phyloP scores from a whole-genome alignment of 768 basidiomycete genomes.

The Gymnopilus junonius region DNA sequence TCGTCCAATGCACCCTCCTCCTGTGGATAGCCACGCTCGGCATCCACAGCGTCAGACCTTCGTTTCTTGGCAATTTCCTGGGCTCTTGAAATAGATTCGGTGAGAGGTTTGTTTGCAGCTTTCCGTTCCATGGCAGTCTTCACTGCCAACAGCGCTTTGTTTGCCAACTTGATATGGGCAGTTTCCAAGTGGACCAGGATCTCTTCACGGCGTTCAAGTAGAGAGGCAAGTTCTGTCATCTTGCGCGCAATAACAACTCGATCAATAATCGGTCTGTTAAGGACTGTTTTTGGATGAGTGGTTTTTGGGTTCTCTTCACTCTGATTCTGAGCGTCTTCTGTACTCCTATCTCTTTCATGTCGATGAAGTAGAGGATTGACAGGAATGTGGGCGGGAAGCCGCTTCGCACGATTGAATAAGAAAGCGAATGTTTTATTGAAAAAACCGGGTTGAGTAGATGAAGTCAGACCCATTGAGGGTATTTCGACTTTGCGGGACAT shows the following conservation, averaged over 20 bases:
- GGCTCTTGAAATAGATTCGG: constrained; percentile 37
- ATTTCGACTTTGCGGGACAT: constrained; percentile 67
- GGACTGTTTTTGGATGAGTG: constrained; percentile 6
- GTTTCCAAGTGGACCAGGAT: constrained; percentile 74
- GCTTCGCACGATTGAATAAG: constrained; percentile 63
- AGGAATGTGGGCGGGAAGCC: constrained; percentile 44
- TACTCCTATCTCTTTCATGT: constrained; percentile 17
- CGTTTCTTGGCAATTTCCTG: constrained; percentile 37
- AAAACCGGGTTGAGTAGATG: constrained; percentile 67
- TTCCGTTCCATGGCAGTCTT: constrained; percentile 51
- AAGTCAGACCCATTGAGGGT: constrained; percentile 62
- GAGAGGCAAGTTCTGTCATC: constrained; percentile 78
- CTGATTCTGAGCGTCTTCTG: constrained; percentile 19
- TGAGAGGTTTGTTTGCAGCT: constrained; percentile 37
- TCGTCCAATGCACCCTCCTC: constrained; percentile 40
- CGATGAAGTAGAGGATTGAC: constrained; percentile 30
- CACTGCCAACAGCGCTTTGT: constrained; percentile 59
- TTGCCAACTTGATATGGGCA: constrained; percentile 77
- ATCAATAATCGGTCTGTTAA: constrained; percentile 58
- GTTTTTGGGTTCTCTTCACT: constrained; percentile 17
- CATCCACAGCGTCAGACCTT: constrained; percentile 34
- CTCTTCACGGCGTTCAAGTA: constrained; percentile 73
- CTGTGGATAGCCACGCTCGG: constrained; percentile 38
- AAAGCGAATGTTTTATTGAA: constrained; percentile 65
- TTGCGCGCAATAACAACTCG: constrained; percentile 80